phyloP scores from a whole-genome alignment of 2,329 filamentous ascomycete species.

The Plenodomus biglobosus region DNA sequence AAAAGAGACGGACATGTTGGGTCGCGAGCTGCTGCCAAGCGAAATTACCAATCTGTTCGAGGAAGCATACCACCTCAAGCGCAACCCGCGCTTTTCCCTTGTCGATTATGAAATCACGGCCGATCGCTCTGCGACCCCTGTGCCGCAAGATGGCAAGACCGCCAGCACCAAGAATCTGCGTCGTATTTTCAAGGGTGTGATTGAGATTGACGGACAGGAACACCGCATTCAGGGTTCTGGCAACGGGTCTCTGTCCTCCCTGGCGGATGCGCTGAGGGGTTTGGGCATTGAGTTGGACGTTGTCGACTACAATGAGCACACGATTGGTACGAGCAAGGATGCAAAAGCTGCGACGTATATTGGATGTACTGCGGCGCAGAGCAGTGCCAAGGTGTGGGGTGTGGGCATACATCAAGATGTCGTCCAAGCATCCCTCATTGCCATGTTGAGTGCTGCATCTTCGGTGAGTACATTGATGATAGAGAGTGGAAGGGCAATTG shows the following conservation, averaged over 20 bases:
- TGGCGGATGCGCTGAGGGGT: conserved; percentile 76
- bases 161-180: conserved; percentile 76
- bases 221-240: conserved; percentile 77
- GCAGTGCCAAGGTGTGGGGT: conserved; percentile 77
- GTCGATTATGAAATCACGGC: conserved; percentile 89
- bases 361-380: conserved; percentile 73
- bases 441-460: conserved; percentile 79
- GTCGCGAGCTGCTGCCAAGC: conserved; percentile 77
- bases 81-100: conserved; percentile 81
- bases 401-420: conserved; percentile 92
- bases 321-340: conserved; percentile 76
- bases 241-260: conserved; percentile 85
- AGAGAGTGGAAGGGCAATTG: neutral
- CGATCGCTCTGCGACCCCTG: conserved; percentile 76
- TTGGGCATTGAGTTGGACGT: conserved; percentile 88
- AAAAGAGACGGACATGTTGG: conserved; percentile 73
- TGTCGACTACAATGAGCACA: conserved; percentile 93
- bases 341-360: conserved; percentile 97
- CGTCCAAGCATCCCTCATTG: conserved; percentile 84
- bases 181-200: conserved; percentile 80
- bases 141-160: conserved; percentile 67
- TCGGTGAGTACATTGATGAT: conserved; percentile 62
- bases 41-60: conserved; percentile 92
- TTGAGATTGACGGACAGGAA: conserved; percentile 79
- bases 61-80: conserved; percentile 78